Percentiles rank a stretch among this genome's conserved stretches.
phyloP scores from a whole-genome alignment of 805 yeast species.

The Candida chilensis region DNA sequence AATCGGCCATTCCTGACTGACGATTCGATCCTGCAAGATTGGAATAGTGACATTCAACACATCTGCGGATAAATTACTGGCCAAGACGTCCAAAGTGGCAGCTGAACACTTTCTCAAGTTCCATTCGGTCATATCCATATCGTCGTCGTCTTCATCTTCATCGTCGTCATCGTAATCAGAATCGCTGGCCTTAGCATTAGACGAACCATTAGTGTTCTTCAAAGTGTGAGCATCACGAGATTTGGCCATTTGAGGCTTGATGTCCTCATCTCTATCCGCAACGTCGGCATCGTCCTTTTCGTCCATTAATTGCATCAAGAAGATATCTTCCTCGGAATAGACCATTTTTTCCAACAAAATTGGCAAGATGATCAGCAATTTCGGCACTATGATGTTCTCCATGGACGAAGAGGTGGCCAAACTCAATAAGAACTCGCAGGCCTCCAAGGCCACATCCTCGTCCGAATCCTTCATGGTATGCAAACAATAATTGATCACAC shows the following conservation, averaged over 20 bases:
- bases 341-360: constrained; percentile 75
- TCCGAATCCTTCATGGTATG: constrained; percentile 63
- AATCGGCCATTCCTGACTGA: constrained; percentile 72
- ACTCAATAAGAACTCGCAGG: constrained; percentile 82
- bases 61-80: constrained; percentile 56
- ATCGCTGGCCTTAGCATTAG: constrained; percentile 20
- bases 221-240: constrained; percentile 32
- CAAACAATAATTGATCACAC: constrained; percentile 77
- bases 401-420: constrained; percentile 54
- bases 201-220: constrained; percentile 14
- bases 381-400: constrained; percentile 44
- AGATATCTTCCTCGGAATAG: constrained; percentile 74
- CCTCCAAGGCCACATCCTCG: constrained; percentile 80
- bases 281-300: constrained; percentile 65
- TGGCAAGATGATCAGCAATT: constrained; percentile 62
- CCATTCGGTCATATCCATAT: constrained; percentile 71
- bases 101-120: constrained; percentile 90
- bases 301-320: constrained; percentile 55
- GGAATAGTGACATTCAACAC: constrained; percentile 69
- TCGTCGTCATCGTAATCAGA: constrained; percentile 53
- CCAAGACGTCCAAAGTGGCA: constrained; percentile 78
- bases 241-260: constrained; percentile 73
- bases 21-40: constrained; percentile 59
- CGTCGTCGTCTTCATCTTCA: constrained; percentile 68
- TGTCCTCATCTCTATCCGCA: constrained; percentile 83